Base-by-base conservation (phyloP, 1,284 basidiomycete species). In the Marasmius fiardii region DNA sequence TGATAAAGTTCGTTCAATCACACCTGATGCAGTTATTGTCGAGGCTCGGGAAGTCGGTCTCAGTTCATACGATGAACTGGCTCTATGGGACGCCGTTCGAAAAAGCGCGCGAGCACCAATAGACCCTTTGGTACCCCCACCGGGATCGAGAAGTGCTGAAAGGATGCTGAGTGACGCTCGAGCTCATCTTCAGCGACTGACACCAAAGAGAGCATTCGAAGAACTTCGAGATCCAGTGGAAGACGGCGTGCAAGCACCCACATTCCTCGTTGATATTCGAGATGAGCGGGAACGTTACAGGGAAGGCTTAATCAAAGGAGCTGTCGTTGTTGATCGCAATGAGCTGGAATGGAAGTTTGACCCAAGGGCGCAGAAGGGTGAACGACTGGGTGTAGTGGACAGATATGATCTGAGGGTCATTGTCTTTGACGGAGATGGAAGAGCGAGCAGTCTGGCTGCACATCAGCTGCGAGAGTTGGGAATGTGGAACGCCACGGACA, bases 331-430 rank as follows among this genome's bases (percentile, higher is more conserved):
- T 57, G 88, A 90, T 62, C 77, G 88, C 20, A 88, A 86, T 63
- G 78, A 81, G n/a, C 74, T 89, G 49, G 87, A 89, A 67, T 88
- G 85, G 85, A 74, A 79, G 18, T 83, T 90, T 61, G 89, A 90
- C 68, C 88, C 88, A 3, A 75, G 85, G 52, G 77, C 71, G 58
- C 72, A 77, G 6, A 71, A 77, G 14, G 43, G 37, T 14, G 47
- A 49, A 18, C 74, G 82, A 31, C 68, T 89, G 54, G 68, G 78
- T 1, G 80, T 90, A 59, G 88, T 81, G 23, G 82, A 87, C 70
- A 72, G 86, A 50, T 91, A 86, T 63, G 88, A 90, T 68, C 64
- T 89, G 37, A 71, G 85, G 39, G 75, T 88, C 26, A 86, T 91
- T 55, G 66, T 91, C 4, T 81, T 90, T 61, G 88, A 85, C 65